Evolutionary conservation across 352 stramenopile genomes (phyloP).

Genomic region (Phytophthora pinifolia): DNA sequence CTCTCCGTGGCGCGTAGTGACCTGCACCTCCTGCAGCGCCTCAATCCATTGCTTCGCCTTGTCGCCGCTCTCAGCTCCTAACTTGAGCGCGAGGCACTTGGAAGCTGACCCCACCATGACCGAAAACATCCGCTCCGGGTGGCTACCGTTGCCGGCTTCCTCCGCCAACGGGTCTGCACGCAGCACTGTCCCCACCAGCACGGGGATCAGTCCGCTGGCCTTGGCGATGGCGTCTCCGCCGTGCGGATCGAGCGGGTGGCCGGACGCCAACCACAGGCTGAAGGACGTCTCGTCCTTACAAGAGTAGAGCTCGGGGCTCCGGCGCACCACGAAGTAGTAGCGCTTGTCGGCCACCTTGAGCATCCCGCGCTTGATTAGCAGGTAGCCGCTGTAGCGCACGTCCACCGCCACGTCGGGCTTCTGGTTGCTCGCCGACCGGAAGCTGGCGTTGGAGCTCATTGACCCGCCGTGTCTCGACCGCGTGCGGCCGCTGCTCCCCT

Average conservation of each 20-base stretch:
- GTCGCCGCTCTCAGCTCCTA: conserved; percentile 43
- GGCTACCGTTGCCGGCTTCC: conserved; percentile 33
- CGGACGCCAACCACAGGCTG: conserved; percentile 54
- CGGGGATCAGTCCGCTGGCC: conserved; percentile 33
- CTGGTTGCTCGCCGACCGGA: conserved; percentile 9
- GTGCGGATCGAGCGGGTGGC: conserved; percentile 35
- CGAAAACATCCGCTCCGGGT: conserved; percentile 45
- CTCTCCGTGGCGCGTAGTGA: conserved; percentile 28
- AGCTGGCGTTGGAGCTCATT: conserved; percentile 23
- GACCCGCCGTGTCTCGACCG: conserved; percentile 20
- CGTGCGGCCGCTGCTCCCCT: conserved; percentile 12
- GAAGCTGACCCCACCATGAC: conserved; percentile 40
- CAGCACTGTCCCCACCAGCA: conserved; percentile 52
- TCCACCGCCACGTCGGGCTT: conserved; percentile 34
- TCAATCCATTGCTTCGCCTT: conserved; percentile 52
- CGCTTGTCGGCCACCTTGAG: conserved; percentile 66
- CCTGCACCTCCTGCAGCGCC: conserved; percentile 60
- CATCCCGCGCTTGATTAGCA: conserved; percentile 48
- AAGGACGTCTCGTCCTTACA: conserved; percentile 73
- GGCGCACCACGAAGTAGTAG: conserved; percentile 59
- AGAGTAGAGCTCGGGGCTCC: conserved; percentile 46
- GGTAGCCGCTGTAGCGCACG: conserved; percentile 44
- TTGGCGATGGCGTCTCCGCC: conserved; percentile 24
- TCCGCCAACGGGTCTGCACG: conserved; percentile 39
- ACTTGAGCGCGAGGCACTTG: conserved; percentile 51